Evolutionary conservation across 768 basidiomycete species (phyloP), one percentile per base, ranked within the genome.

Genomic region (Podaxis sp.): DNA sequence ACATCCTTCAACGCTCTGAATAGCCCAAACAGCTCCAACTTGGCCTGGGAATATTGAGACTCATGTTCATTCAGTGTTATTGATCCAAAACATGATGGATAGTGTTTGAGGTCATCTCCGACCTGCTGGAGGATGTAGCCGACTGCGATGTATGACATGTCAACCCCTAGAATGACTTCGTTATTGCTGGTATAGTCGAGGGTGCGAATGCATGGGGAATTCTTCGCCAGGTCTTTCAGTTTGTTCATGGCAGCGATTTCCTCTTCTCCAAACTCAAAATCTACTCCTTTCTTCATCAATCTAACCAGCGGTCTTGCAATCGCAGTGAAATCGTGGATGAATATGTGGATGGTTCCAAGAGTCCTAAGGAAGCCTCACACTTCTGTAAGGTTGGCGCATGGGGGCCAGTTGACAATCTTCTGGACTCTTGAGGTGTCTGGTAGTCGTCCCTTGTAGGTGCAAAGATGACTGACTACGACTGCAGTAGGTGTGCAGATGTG

Each of bases 371-470:
- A 77, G 1, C 65, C 65, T 13, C 70, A 30, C 0, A 71, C 67
- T 28, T 75, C 67, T 1, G 53, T 63, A 0, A 66, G 42, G 22
- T 61, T 59, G 1, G 52, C 65, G 1, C 70, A 71, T 0, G 61
- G 54, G 6, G 69, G 68, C 76, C 75, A 76, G 5, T 67, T 59
- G 0, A 61, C 17, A 15, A 75, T 69, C 17, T 65, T 67, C 0
- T 62, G 52, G 0, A 74, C 58, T 46, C 66, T 59, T 1, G 59
- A 4, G 0, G 57, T 52, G 2, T 78, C 70, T 0, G 75, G 74
- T 0, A 73, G 19, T 0, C 71, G 64, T 0, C 79, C 79, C 6
- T 77, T 68, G 7, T 69, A 71, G 0, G 72, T 77, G 49, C 75
- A 77, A 0, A 57, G 63, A 38, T 80, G 76, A 0, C 78, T 65